Percentiles rank a stretch among this genome's conserved stretches.
Conservation (phyloP, 2,329 filamentous ascomycete genomes). For the Rugonectria rugulosa region DNA sequence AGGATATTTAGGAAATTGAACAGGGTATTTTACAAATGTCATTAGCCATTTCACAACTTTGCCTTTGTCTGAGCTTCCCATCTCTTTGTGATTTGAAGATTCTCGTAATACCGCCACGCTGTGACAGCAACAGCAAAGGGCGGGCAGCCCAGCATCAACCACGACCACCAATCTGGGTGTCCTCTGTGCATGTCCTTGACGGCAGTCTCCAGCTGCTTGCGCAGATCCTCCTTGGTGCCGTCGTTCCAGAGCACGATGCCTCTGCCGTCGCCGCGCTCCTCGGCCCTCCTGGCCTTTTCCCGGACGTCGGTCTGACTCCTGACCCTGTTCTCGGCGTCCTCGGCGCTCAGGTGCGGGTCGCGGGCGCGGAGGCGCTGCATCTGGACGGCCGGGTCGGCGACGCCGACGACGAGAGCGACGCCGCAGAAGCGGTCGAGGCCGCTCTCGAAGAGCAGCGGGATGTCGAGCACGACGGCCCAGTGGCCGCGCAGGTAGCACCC, state of each 20-base stretch:
- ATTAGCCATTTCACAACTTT: slow-evolving; percentile 36
- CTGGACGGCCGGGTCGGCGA: slow-evolving; percentile 80
- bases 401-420: slow-evolving; percentile 85
- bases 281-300: slow-evolving; percentile 80
- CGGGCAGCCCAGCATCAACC: slow-evolving; percentile 72
- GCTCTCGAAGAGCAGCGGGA: slow-evolving; percentile 91
- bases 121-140: slow-evolving; percentile 75
- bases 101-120: slow-evolving; percentile 76
- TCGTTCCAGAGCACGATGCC: slow-evolving; percentile 95
- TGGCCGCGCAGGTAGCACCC: slow-evolving; percentile 75
- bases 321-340: slow-evolving; percentile 89
- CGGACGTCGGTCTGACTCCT: slow-evolving; percentile 85
- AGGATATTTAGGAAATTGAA: too few species aligned
- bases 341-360: slow-evolving; percentile 79
- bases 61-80: slow-evolving; percentile 67
- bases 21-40: too few species aligned
- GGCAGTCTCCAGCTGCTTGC: slow-evolving; percentile 69
- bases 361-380: slow-evolving; percentile 78
- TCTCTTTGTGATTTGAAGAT: slow-evolving; percentile 71
- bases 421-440: slow-evolving; percentile 87
- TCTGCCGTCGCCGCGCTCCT: slow-evolving; percentile 67
- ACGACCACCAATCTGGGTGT: slow-evolving; percentile 88
- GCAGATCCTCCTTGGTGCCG: slow-evolving; percentile 73
- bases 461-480: slow-evolving; percentile 92
- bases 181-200: slow-evolving; percentile 67